Conservation (phyloP, 805 yeast genomes). For the Yarrowia divulgata region DNA sequence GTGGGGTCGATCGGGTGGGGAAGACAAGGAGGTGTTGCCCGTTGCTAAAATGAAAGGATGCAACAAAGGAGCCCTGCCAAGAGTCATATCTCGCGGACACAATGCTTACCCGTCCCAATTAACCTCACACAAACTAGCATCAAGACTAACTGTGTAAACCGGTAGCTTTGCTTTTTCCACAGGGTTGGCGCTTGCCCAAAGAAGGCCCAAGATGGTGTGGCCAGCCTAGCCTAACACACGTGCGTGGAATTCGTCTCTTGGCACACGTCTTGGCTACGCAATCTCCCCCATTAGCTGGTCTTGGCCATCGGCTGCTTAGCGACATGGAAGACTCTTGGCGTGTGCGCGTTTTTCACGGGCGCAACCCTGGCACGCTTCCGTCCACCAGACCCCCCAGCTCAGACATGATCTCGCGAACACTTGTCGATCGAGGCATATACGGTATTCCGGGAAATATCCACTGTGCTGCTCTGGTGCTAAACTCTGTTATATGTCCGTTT, state of each 20-base stretch:
- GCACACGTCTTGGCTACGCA: slow-evolving; percentile 12
- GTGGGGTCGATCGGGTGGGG: no score
- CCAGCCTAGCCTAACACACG: not conserved
- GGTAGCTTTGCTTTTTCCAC: slow-evolving; percentile 12
- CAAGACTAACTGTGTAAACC: no score
- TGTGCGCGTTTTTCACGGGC: not conserved
- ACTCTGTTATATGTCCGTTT: slow-evolving; percentile 34
- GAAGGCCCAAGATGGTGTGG: not conserved
- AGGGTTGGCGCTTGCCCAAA: slow-evolving; percentile 2
- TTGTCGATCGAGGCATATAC: slow-evolving; percentile 32
- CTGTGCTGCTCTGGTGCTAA: slow-evolving; percentile 23
- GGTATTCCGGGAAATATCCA: slow-evolving; percentile 21
- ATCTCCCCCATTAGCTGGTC: not conserved
- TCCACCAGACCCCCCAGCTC: not conserved
- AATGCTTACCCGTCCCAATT: not conserved
- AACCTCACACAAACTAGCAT: not conserved
- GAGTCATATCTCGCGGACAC: not conserved
- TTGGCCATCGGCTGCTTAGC: not conserved
- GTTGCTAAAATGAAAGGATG: not conserved
- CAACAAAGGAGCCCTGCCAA: slow-evolving; percentile 14
- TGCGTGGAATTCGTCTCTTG: slow-evolving; percentile 5
- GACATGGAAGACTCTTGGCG: not conserved
- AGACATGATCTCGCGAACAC: slow-evolving; percentile 15
- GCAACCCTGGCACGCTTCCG: no score
- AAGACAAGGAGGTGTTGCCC: no score